phyloP scores from a whole-genome alignment of 306 rosid species.

The Cucurbita pepo region DNA sequence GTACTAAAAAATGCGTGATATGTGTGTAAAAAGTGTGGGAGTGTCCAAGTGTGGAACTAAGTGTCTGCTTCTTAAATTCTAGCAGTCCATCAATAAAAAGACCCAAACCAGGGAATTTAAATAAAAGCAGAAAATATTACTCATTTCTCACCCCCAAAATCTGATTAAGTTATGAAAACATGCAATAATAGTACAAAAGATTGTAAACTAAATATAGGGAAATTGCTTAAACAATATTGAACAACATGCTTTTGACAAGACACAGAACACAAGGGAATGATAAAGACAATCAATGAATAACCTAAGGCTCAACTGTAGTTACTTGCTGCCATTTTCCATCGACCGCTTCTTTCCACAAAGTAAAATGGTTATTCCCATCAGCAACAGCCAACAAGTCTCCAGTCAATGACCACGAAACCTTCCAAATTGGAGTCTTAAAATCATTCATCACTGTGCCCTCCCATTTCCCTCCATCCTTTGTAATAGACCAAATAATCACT shows the following conservation, averaged over 20 bases:
- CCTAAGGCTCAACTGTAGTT: conserved; percentile 63
- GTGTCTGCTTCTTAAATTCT: no score
- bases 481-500: conserved; percentile 69
- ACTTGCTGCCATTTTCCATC: conserved; percentile 93
- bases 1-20: no score
- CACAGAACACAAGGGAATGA: not conserved
- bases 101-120: not conserved
- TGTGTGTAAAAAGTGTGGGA: no score
- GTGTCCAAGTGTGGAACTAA: no score
- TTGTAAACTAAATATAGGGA: not conserved
- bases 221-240: not conserved
- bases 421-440: conserved; percentile 78
- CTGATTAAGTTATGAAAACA: not conserved
- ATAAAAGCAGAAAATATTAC: not conserved
- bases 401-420: conserved; percentile 91
- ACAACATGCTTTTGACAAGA: not conserved
- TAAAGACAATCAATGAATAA: conserved; percentile 7
- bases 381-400: conserved; percentile 86
- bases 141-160: not conserved
- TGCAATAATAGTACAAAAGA: not conserved
- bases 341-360: conserved; percentile 90
- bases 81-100: not conserved
- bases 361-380: conserved; percentile 59
- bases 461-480: conserved; percentile 84
- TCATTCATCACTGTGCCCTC: conserved; percentile 64